phyloP scores from a whole-genome alignment of 768 basidiomycete species.

The Boletus rubescentipes region DNA sequence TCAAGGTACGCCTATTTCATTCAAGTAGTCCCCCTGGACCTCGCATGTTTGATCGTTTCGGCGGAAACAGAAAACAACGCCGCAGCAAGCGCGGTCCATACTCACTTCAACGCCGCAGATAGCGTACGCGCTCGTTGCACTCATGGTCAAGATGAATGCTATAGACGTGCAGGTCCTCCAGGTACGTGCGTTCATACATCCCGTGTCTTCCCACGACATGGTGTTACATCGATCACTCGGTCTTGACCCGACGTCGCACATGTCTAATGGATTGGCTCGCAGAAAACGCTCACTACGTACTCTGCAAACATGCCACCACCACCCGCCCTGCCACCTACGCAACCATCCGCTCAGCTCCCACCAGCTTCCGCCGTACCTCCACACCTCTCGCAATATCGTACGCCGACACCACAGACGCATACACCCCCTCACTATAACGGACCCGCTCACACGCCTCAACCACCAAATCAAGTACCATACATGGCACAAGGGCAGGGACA shows the following conservation, averaged over 20 bases:
- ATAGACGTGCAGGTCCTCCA: conserved; percentile 75
- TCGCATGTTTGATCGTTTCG: conserved; percentile 3
- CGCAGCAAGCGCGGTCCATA: conserved; percentile 64
- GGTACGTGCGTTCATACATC: conserved; percentile 36
- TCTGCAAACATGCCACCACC: conserved; percentile 26
- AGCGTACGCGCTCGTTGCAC: conserved; percentile 70
- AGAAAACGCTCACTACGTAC: conserved; percentile 67
- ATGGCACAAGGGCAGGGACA: conserved; percentile 18
- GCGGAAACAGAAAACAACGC: conserved; percentile 67
- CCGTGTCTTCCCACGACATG: neutral
- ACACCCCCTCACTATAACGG: conserved; percentile 31
- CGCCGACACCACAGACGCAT: conserved; percentile 36
- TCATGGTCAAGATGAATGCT: conserved; percentile 78
- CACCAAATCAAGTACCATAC: conserved; percentile 20
- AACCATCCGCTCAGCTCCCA: conserved; percentile 26
- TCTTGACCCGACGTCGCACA: neutral
- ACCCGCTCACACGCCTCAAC: conserved; percentile 28
- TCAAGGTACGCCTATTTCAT: conserved; percentile 47
- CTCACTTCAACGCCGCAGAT: conserved; percentile 74
- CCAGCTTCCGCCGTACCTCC: conserved; percentile 47
- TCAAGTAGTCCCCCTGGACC: too few species aligned
- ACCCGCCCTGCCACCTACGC: conserved; percentile 17
- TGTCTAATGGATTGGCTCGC: conserved; percentile 5
- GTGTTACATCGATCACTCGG: neutral
- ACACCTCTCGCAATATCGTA: conserved; percentile 37